Percentiles rank a stretch among this genome's conserved stretches.
Evolutionary conservation across 2,329 filamentous ascomycete genomes (phyloP).

Genomic region (Curvularia verruculosa): DNA sequence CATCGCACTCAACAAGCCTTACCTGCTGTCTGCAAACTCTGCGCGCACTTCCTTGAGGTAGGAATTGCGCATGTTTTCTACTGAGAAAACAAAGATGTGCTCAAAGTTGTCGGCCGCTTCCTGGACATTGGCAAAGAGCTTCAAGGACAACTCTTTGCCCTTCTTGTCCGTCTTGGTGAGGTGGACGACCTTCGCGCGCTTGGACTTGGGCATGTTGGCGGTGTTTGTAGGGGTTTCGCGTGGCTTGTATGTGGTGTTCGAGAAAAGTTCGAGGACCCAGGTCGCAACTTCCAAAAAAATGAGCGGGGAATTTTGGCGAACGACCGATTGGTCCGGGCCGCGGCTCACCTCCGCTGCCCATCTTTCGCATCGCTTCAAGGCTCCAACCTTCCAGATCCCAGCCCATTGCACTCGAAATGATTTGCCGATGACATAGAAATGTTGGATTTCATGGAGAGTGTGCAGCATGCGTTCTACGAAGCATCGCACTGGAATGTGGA

Average conservation of each 20-base stretch:
- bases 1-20: constrained; percentile 37
- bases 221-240: constrained; percentile 23
- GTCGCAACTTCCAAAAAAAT: constrained; percentile 28
- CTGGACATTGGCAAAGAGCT: constrained; percentile 87
- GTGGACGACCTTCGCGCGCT: constrained; percentile 86
- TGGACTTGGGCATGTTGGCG: constrained; percentile 88
- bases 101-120: constrained; percentile 83
- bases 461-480: constrained; percentile 87
- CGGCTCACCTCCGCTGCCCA: constrained; percentile 26
- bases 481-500: constrained; percentile 88
- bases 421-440: constrained; percentile 59
- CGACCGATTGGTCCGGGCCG: constrained; percentile 37
- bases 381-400: constrained; percentile 7
- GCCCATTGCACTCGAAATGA: constrained; percentile 25
- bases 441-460: constrained; percentile 97
- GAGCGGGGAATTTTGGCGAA: constrained; percentile 45
- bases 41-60: constrained; percentile 89
- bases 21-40: constrained; percentile 85
- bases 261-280: constrained; percentile 33
- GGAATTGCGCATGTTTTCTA: constrained; percentile 98
- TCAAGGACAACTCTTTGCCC: constrained; percentile 85
- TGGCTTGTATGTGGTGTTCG: constrained; percentile 17
- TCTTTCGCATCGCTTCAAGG: constrained; percentile 9
- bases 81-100: constrained; percentile 89
- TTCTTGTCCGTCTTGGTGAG: constrained; percentile 93